These are phyloP conservation scores for Penicillium cinerascens DNA, from an alignment of 495 filamentous ascomycete species.

Conservation along the genomic window DNA sequence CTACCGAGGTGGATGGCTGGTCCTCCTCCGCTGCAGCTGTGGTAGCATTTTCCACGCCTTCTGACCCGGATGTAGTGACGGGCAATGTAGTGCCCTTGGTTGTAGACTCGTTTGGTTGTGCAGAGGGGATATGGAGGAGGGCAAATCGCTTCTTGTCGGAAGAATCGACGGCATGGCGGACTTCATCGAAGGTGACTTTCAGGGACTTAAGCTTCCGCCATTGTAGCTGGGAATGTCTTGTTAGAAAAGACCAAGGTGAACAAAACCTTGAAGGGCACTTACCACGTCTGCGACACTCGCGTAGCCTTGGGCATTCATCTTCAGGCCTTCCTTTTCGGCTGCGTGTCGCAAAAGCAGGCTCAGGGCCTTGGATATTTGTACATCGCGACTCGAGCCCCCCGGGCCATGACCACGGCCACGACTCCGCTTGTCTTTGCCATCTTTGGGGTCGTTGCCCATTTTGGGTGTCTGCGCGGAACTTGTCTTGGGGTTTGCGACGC, in stretches of 20 bases:
- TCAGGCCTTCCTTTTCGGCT: slow-evolving; percentile 72
- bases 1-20: slow-evolving; percentile 8
- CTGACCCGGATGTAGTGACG: slow-evolving; percentile 3
- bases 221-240: slow-evolving; percentile 49
- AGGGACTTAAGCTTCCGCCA: slow-evolving; percentile 67
- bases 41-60: slow-evolving; percentile 13
- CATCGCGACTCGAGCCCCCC: slow-evolving; percentile 49
- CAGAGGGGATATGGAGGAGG: slow-evolving; percentile 47
- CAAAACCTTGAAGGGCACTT: slow-evolving; percentile 26
- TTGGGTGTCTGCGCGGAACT: not conserved
- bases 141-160: slow-evolving; percentile 92
- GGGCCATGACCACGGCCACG: slow-evolving; percentile 21
- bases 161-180: slow-evolving; percentile 62
- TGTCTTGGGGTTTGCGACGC: not conserved
- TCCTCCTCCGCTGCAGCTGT: not conserved
- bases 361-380: slow-evolving; percentile 75
- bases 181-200: slow-evolving; percentile 67
- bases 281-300: slow-evolving; percentile 76
- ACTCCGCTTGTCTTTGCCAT: slow-evolving; percentile 8
- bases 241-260: not conserved
- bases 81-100: slow-evolving; percentile 13
- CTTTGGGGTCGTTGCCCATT: slow-evolving; percentile 3
- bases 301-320: slow-evolving; percentile 74
- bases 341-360: slow-evolving; percentile 79
- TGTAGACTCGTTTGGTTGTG: slow-evolving; percentile 16